These are phyloP conservation scores for Cryphonectria nitschkei DNA, from an alignment of 2,329 filamentous ascomycete species.

Conservation along the genomic window DNA sequence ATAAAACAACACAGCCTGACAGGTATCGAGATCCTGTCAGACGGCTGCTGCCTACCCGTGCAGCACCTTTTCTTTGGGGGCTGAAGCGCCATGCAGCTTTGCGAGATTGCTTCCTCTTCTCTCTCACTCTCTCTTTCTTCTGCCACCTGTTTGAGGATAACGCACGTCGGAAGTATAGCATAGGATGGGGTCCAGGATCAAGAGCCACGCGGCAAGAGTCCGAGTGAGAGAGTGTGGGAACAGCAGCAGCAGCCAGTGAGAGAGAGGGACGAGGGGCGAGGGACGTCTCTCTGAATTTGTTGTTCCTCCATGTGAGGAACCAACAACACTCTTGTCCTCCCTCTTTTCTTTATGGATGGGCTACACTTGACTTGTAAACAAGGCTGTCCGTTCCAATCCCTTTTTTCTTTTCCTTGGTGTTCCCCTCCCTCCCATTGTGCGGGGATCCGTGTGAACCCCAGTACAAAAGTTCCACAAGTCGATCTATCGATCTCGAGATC, in stretches of 20 bases:
- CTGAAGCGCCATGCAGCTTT: background rate
- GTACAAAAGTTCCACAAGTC: background rate
- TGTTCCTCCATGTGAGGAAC: background rate
- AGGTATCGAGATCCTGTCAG: background rate
- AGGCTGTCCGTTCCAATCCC: no score
- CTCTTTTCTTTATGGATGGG: background rate
- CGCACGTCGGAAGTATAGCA: no score
- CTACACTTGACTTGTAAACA: background rate
- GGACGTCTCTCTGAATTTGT: background rate
- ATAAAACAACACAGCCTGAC: background rate
- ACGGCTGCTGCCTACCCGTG: background rate
- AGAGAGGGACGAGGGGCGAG: background rate
- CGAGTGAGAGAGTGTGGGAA: background rate
- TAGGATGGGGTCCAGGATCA: background rate
- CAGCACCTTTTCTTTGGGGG: background rate
- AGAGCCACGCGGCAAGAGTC: background rate
- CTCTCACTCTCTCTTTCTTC: no score
- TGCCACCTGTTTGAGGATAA: background rate
- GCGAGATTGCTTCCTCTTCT: background rate
- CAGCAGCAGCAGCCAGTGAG: no score
- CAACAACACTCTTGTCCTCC: background rate
- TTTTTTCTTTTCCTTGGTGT: background rate
- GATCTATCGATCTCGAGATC: background rate
- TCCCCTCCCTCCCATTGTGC: background rate
- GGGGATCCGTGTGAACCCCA: background rate